Conservation (phyloP, 1,284 basidiomycete genomes). For the Microbotryomycetes sp. region DNA sequence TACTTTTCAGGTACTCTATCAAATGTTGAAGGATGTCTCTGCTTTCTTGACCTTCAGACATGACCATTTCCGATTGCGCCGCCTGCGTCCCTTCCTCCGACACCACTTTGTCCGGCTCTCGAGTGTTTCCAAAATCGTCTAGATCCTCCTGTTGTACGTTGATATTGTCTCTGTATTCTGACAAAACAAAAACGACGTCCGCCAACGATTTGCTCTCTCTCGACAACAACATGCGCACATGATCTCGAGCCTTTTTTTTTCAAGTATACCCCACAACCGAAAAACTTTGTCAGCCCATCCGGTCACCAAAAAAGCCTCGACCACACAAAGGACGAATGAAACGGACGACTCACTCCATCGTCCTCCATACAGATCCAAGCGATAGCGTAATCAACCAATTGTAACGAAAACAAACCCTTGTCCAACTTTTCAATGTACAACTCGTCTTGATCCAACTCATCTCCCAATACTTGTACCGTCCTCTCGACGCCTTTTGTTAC, state of each 20-base stretch:
- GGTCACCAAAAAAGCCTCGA: constrained; percentile 29
- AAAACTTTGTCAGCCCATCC: not conserved
- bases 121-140: not conserved
- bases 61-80: constrained; percentile 30
- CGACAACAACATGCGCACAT: constrained; percentile 64
- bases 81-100: not conserved
- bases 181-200: constrained; percentile 59
- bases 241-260: constrained; percentile 64
- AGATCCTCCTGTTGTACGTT: constrained; percentile 43
- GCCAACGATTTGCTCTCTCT: constrained; percentile 60
- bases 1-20: constrained; percentile 52
- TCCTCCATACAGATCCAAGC: constrained; percentile 98
- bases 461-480: constrained; percentile 55
- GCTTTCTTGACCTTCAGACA: constrained; percentile 42
- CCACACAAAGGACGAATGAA: too few relatives aligned
- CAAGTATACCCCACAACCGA: too few relatives aligned
- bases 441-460: constrained; percentile 61
- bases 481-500: constrained; percentile 56
- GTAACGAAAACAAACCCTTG: constrained; percentile 77
- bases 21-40: constrained; percentile 62
- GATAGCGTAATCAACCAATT: constrained; percentile 84
- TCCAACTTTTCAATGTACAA: constrained; percentile 80
- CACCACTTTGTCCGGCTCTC: not conserved
- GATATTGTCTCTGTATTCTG: constrained; percentile 62
- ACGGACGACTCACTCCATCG: constrained; percentile 66